Percentiles rank a stretch among this genome's conserved stretches.
Conservation (phyloP, 345 rosid genomes). For the Populus pruinosa region DNA sequence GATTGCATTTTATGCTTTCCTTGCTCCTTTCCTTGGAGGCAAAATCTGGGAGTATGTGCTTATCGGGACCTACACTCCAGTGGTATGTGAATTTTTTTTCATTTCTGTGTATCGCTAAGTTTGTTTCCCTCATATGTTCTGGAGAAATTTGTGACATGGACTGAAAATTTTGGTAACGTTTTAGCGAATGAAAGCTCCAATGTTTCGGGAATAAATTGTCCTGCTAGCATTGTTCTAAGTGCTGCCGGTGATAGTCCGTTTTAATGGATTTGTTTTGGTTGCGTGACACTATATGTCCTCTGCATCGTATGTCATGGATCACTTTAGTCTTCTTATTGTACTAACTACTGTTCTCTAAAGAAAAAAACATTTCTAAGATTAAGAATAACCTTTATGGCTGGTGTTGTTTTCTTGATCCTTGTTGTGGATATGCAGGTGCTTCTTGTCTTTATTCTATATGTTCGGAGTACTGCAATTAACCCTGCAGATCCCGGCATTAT, state of each 20-base stretch:
- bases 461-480: constrained; percentile 94
- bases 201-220: too few species aligned
- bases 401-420: constrained; percentile 4
- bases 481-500: constrained; percentile 99
- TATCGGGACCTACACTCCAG: constrained; percentile 71
- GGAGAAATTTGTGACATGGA: not conserved
- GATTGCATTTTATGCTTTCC: constrained; percentile 92
- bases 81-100: constrained; percentile 53
- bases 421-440: constrained; percentile 58
- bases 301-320: not conserved
- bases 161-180: not conserved
- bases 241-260: not conserved
- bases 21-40: constrained; percentile 95
- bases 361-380: not conserved
- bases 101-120: not conserved
- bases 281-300: not conserved
- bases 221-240: too few species aligned
- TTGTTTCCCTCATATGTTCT: not conserved
- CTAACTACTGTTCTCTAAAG: not conserved
- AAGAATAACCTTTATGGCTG: not conserved
- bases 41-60: constrained; percentile 76
- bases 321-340: not conserved
- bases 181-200: too few species aligned
- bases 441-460: constrained; percentile 84
- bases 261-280: not conserved